These are phyloP conservation scores for Sesbania bispinosa DNA, from an alignment of 306 rosid species.

Conservation along the genomic window DNA sequence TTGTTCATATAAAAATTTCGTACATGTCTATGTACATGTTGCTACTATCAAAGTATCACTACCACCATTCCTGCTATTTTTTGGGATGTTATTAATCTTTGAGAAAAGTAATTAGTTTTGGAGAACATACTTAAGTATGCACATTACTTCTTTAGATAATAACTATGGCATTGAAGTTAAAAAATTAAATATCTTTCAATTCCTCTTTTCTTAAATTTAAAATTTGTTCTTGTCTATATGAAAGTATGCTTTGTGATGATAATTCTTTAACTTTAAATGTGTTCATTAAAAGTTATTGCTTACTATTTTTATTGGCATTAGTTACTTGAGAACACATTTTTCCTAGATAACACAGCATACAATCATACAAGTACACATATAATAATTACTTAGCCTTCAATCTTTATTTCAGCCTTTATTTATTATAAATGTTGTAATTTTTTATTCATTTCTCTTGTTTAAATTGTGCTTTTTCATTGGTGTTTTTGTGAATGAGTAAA, in stretches of 20 bases:
- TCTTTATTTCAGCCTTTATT: too few relatives aligned
- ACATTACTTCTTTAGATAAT: not conserved
- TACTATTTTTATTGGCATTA: constrained; percentile 10
- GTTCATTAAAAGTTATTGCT: not conserved
- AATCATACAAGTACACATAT: too few relatives aligned
- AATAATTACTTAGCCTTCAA: too few relatives aligned
- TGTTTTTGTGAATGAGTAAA: too few relatives aligned
- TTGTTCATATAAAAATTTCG: too few relatives aligned
- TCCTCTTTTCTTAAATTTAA: constrained; percentile 6
- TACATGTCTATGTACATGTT: too few relatives aligned
- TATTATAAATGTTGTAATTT: too few relatives aligned
- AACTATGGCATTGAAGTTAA: not conserved
- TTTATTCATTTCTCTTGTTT: too few relatives aligned
- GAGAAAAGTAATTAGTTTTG: not conserved
- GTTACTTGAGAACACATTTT: too few relatives aligned
- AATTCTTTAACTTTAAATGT: not conserved
- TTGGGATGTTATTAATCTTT: not conserved
- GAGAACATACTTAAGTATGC: not conserved
- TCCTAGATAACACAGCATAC: not conserved
- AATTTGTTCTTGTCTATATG: not conserved
- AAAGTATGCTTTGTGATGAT: not conserved
- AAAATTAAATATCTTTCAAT: not conserved
- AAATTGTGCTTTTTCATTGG: too few relatives aligned
- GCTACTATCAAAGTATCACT: too few relatives aligned
- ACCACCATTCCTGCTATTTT: not conserved